phyloP scores from a whole-genome alignment of 2,329 filamentous ascomycete species.

The Aspergillus arachidicola region DNA sequence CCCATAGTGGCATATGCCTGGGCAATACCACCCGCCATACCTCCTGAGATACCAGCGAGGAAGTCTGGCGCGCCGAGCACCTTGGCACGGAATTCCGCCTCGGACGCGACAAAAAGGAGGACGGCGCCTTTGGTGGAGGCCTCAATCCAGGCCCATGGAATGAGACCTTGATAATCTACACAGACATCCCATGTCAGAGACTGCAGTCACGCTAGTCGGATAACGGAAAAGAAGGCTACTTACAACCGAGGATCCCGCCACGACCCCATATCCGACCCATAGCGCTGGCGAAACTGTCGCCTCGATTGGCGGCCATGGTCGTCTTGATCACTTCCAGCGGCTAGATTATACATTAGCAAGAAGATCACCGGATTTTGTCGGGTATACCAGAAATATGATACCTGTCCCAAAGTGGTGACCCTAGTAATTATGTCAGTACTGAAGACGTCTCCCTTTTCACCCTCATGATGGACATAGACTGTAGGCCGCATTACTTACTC shows the following conservation, averaged over 20 bases:
- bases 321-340: slow-evolving; percentile 99
- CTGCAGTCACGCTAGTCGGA: slow-evolving; percentile 17
- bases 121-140: slow-evolving; percentile 99
- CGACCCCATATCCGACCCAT: slow-evolving; percentile 88
- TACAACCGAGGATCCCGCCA: slow-evolving; percentile 92
- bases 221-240: slow-evolving; percentile 42
- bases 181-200: slow-evolving; percentile 16
- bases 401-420: slow-evolving; percentile 70
- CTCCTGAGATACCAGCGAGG: slow-evolving; percentile 82
- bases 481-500: slow-evolving; percentile 60
- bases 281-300: slow-evolving; percentile 80
- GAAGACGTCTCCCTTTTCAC: neutral
- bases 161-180: slow-evolving; percentile 96
- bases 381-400: slow-evolving; percentile 31
- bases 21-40: slow-evolving; percentile 90
- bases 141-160: slow-evolving; percentile 99
- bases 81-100: slow-evolving; percentile 94
- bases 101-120: slow-evolving; percentile 96
- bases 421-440: slow-evolving; percentile 36
- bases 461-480: neutral
- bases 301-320: slow-evolving; percentile 96
- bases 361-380: neutral
- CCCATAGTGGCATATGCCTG: slow-evolving; percentile 99
- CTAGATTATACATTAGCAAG: slow-evolving; percentile 48
- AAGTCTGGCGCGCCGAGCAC: slow-evolving; percentile 83